Base-by-base conservation (phyloP, 2,329 filamentous ascomycete species). In the Ceratocystis destructans region DNA sequence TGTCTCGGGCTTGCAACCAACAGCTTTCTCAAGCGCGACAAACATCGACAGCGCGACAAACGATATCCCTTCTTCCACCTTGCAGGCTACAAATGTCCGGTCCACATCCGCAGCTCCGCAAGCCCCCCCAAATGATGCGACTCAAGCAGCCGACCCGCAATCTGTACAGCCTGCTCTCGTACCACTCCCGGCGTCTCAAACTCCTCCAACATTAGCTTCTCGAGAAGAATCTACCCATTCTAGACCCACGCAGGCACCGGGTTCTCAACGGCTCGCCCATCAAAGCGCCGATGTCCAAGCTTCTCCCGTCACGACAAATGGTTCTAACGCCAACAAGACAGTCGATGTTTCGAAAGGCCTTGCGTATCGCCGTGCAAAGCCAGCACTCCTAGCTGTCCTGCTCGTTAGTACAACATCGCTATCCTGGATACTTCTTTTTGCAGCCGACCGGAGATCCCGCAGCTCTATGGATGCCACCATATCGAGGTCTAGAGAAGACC, bases 381-480 rank as follows among this genome's bases (percentile, higher is more conserved):
- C 66, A 6, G 22, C 65, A 15, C 65, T 68, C 12, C 46, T 64
- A 10, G 41, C 64, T 8, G 28, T 33, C n/a, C 55, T 65, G 2
- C 57, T 68, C 20, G n/a, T 68, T 15, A 48, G 59, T 31, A 68
- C 66, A 3, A 68, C 66, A 3, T 62, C 66, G 7, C 57, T 68
- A 22, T 68, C 66, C 6, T 68, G 66, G 66, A 31, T 68, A 12
- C 20, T 68, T 8, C 57, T 68, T 5, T 68, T 46, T 28, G 37
- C 62, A 37, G 66, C 66, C 37, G 20, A 68, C 41, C 6, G 22
- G 3, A 65, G 65, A 44, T n/a, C 66, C 12, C 20, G 8, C 41
- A 33, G 53, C 12, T 59, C 64, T 5, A 68, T 68, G 66, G 28
- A 28, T 5, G 25, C 64, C 10, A 62, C 66, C 3, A 33, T 68